Evolutionary conservation across 192 early-diverging fungal species (phyloP).

Genomic region (Linnemannia elongata): DNA sequence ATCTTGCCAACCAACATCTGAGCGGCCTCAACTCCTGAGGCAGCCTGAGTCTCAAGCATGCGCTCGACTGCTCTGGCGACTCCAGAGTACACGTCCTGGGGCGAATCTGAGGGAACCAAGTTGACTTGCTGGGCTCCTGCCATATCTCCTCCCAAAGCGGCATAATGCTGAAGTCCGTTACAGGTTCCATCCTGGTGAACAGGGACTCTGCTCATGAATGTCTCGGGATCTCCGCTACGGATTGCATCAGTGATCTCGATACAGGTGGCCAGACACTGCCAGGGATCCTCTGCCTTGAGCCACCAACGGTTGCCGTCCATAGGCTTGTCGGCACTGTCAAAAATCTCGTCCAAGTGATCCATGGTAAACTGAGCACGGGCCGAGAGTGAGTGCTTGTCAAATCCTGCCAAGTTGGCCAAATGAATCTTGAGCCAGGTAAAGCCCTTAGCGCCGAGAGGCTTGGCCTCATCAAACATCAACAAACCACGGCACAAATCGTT

Average conservation of each 20-base stretch:
- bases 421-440: slow-evolving; percentile 97
- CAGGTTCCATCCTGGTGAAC: slow-evolving; percentile 98
- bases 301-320: slow-evolving; percentile 87
- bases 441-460: slow-evolving; percentile 83
- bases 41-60: slow-evolving; percentile 77
- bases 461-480: slow-evolving; percentile 85
- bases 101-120: slow-evolving; percentile 82
- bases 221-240: slow-evolving; percentile 77
- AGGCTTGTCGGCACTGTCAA: slow-evolving; percentile 88
- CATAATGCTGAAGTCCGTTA: slow-evolving; percentile 99
- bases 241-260: slow-evolving; percentile 84
- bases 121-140: slow-evolving; percentile 93
- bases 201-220: slow-evolving; percentile 81
- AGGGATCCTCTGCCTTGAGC: slow-evolving; percentile 90
- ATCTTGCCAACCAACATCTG: slow-evolving; percentile 76
- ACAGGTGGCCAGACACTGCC: slow-evolving; percentile 95
- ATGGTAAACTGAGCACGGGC: slow-evolving; percentile 84
- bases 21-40: slow-evolving; percentile 72
- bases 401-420: slow-evolving; percentile 90
- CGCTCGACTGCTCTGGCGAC: slow-evolving; percentile 84
- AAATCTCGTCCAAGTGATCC: slow-evolving; percentile 82
- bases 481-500: slow-evolving; percentile 96
- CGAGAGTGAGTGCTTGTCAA: slow-evolving; percentile 92
- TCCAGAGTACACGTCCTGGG: slow-evolving; percentile 94
- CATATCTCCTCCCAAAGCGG: slow-evolving; percentile 93